Base-by-base conservation (phyloP, 306 rosid genomes). In the Castanea sativa region DNA sequence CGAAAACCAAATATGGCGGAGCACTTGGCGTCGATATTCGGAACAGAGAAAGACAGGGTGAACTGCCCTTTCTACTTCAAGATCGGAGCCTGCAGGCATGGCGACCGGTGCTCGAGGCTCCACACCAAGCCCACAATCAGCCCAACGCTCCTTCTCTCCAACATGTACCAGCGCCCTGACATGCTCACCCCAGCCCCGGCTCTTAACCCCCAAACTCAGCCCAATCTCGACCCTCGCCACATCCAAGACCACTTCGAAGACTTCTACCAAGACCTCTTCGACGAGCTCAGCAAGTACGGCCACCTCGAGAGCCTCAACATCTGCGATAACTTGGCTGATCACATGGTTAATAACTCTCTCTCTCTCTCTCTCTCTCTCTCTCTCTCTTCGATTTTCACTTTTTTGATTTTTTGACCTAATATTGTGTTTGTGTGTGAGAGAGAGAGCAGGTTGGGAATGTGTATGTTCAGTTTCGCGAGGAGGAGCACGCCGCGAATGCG, bases 71-170 rank as follows among this genome's bases (percentile, higher is more conserved):
- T 96, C 88, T 96, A 96, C 92, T 93, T 96, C 86, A 96, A 93
- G 99, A 96, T 93, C 93, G 99, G 99, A 72, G 99, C 99, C 29
- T 96, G 99, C 82, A 78, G 99, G 45, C 99, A 96, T 20, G 99
- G 99, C 4, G 99, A 95, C 88, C 92, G 99, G 56, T 96, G 99
- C 84, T 93, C 99, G 1, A 76, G 99, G 55, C 99, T 96, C 10
- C 99, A 96, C 87, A 93, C 98, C 0, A 93, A 93, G 85, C 99
- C 98, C 68, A 96, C 94, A 76, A 96, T 90, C 53, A 91, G 97
- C 92, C 99, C 99, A 4, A 96, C 99, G 1, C 86, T 96, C 1
- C 92, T 93, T 23, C 98, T 96, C 82, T 96, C 99, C 38, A 96
- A 96, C 76, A 96, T 96, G 98, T 96, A 96, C 69, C 99, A 96